Base-by-base conservation (phyloP, 1,284 basidiomycete genomes). In the Cystobasidiaceae sp. region DNA sequence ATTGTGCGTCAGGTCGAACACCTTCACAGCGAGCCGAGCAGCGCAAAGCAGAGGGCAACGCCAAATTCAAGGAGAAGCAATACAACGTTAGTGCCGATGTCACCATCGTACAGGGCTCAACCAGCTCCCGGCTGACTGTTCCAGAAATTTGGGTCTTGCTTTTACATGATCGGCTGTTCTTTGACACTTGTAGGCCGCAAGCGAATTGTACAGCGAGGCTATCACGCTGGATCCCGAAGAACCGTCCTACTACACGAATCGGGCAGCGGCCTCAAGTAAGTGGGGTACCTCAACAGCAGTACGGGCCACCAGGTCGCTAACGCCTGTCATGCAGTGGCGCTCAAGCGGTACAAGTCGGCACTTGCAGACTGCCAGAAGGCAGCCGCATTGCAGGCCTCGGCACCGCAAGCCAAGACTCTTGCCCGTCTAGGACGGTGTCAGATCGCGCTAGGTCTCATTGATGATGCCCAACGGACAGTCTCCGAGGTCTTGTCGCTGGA, bases 351-450 rank as follows among this genome's bases (percentile, higher is more conserved):
- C 80, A 80, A 82, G 37, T 78, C 80, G 1, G 90, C 90, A 0
- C 79, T 92, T 9, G 80, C 82, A 37, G 90, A 93, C 75, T 90
- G 89, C 72, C 88, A 90, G 74, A 80, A 82, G 37, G 89, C 89
- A 2, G 81, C 83, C 0, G 77, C 82, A 0, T 77, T 90, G 8
- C 88, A 90, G 75, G 78, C 85, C 15, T 72, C 79, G 67, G 74
- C 0, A 79, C 81, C 7, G 76, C 78, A 68, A 5, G 72, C 77
- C 1, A 90, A 91, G 75, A 90, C 87, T 3, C 81, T 90, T 41
- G 78, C 89, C 32, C 86, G 89, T 4, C 82, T 90, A 2, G 88
- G 87, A 0, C 83, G 86, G 54, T 91, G 89, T 75, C 88, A 91
- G 67, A 80, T 89, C 8, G 87, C 88, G 0, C 80, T 89, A 3